Base-by-base conservation (phyloP, 768 basidiomycete genomes). In the Leucocoprinus birnbaumii region DNA sequence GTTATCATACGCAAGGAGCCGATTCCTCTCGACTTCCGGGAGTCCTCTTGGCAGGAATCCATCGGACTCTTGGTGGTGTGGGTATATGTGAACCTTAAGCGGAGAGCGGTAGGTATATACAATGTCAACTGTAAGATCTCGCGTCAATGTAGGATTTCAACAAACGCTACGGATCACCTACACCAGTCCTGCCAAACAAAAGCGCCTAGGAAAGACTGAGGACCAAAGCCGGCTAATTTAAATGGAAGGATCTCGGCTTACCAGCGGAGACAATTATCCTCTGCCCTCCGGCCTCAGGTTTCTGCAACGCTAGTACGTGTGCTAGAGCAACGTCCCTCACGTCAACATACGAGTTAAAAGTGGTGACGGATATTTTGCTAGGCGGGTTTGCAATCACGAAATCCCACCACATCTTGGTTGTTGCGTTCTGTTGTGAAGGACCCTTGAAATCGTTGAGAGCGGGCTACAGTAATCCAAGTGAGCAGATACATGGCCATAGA, bases 261-360 rank as follows among this genome's bases (percentile, higher is more conserved):
- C 74, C 71, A 0, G 62, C 68, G 19, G 64, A 66, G 25, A 80
- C 56, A 59, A 86, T 75, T 61, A 85, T 76, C 38, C 85, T 68
- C 48, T 85, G 71, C 1, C 80, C 80, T 3, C 74, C 73, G 0
- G 83, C 83, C 8, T 74, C 73, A 3, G 70, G 68, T 19, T 68
- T 75, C 48, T 73, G 69, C 10, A 87, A 67, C 2, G 83, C 80
- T 3, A 66, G 64, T 1, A 74, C 72, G 60, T 87, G 85, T 0
- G 79, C 83, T 14, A 69, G 65, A 0, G 79, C 83, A 27, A 80
- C 63, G 60, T 84, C 80, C 16, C 76, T 71, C 2, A 80, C 78
- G 50, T 82, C 75, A 21, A 79, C 54, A 70, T 71, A 79, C 27
- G 58, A 58, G 14, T 45, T 45, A 11, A 45, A 45, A 45, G 24